Base-by-base conservation (phyloP, 78 protist genomes). In the Dictyostelium citrinum region DNA sequence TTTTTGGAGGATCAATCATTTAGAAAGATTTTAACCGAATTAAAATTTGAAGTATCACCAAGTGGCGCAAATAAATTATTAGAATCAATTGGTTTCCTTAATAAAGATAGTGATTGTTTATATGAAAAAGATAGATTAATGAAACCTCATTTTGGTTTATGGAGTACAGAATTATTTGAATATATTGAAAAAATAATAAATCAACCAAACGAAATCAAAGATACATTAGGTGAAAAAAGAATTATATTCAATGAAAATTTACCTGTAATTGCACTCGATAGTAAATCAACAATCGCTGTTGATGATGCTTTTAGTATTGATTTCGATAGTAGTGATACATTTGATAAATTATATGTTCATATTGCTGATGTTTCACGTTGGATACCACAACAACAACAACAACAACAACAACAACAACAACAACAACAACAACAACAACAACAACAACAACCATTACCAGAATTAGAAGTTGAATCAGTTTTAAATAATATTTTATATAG, bases 301-400 rank as follows among this genome's bases (percentile, higher is more conserved):
- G 88, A 82, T 64, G 88, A 82, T 82, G 77, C 88, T 64, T 64
- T 82, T 64, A 41, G 67, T n/a, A 41, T 64, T 16, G 88, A 82
- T 22, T 27, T n/a, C 1, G 43, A 41, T 12, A 31, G 75, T 31
- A 22, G 37, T 22, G 43, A 58, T 17, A n/a, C n/a, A 3, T n/a
- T 27, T 16, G n/a, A 35, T 41, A 82, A 5, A 41, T 5, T 82
- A 5, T 82, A 64, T 64, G n/a, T 58, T 82, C 88, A 82, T 33
- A 82, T 64, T 31, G 29, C 77, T 3, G 88, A 82, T 82, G n/a
- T 82, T 14, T 24, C 55, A 17, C 70, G 88, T 29, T 82, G 88
- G 88, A 64, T 82, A 17, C 37, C 77, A 14, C 51, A 43, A 43
- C 12, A 43, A 10, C 51, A 43, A 10, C 51, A 43, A 10, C 51